phyloP scores from a whole-genome alignment of 208 protist genomes.

The Phytomonas francai region DNA sequence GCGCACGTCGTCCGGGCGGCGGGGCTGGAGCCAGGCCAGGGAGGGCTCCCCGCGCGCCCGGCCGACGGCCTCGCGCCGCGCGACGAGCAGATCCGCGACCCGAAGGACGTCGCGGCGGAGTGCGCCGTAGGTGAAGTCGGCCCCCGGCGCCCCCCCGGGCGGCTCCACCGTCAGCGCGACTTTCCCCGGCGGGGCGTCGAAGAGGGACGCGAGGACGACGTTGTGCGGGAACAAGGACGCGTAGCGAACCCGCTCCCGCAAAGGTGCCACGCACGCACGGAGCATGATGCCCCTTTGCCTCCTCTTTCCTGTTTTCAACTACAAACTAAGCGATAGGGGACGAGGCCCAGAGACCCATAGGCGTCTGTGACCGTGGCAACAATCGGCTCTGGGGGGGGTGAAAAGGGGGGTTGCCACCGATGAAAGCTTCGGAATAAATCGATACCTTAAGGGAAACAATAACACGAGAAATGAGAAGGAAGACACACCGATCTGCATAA shows the following conservation, averaged over 20 bases:
- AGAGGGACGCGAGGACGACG: constrained; percentile 55
- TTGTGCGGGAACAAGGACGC: constrained; percentile 74
- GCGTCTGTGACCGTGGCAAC: too few species aligned
- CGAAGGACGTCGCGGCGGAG: constrained; percentile 75
- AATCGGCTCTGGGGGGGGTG: too few species aligned
- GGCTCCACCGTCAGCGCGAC: constrained; percentile 67
- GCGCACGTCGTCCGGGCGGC: constrained; percentile 35
- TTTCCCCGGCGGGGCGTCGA: constrained; percentile 38
- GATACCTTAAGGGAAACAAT: too few species aligned
- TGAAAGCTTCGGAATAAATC: too few species aligned
- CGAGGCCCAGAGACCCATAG: too few species aligned
- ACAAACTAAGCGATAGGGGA: too few species aligned
- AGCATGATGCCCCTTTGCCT: constrained; percentile 39
- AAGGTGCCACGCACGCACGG: constrained; percentile 11
- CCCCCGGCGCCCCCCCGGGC: constrained; percentile 20
- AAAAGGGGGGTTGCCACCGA: too few species aligned
- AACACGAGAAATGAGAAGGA: too few species aligned
- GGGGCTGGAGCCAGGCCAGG: constrained; percentile 61
- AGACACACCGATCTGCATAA: too few species aligned
- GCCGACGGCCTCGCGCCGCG: constrained; percentile 34
- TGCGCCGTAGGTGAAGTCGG: constrained; percentile 62
- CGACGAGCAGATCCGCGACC: constrained; percentile 48
- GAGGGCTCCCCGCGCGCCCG: constrained; percentile 22
- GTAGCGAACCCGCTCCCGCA: constrained; percentile 50
- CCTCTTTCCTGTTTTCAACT: too few species aligned